A percentile compares a stretch with the other conserved stretches of the same genome.
Conservation (phyloP, 2,329 filamentous ascomycete species). For the Stagonosporopsis chrysanthemi region DNA sequence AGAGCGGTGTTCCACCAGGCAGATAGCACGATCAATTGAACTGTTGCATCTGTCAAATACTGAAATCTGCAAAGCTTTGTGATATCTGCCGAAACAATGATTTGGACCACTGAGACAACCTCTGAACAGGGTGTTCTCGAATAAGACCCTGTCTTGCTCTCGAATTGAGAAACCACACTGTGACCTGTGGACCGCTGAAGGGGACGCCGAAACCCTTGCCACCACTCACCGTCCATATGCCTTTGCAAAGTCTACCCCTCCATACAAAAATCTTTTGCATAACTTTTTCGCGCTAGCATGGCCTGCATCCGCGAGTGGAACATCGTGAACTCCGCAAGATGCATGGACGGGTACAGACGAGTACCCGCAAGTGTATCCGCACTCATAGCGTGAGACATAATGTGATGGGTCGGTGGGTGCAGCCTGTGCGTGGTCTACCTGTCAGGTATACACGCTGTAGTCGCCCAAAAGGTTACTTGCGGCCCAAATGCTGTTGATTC, state of each 20-base stretch:
- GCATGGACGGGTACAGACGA: slow-evolving; percentile 16
- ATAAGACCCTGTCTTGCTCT: no score
- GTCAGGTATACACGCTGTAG: slow-evolving; percentile 12
- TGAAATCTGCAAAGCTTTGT: not conserved
- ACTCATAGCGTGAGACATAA: slow-evolving; percentile 15
- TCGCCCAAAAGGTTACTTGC: slow-evolving; percentile 8
- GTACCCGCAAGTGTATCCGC: slow-evolving; percentile 15
- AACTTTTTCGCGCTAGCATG: slow-evolving; percentile 11
- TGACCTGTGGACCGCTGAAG: not conserved
- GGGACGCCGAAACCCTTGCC: not conserved
- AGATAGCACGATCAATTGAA: slow-evolving; percentile 45
- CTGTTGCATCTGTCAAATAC: slow-evolving; percentile 31
- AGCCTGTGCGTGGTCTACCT: slow-evolving; percentile 6
- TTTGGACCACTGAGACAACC: no score
- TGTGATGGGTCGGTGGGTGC: slow-evolving; percentile 10
- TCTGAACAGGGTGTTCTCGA: no score
- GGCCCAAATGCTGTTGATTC: not conserved
- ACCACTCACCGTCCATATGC: not conserved
- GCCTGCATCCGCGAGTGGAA: slow-evolving; percentile 8
- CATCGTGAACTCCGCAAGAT: slow-evolving; percentile 12
- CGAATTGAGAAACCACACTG: no score
- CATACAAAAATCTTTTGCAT: slow-evolving; percentile 14
- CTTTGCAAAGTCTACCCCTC: slow-evolving; percentile 2
- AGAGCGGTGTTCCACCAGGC: slow-evolving; percentile 31
- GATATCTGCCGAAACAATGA: not conserved